Evolutionary conservation across 2,329 filamentous ascomycete genomes (phyloP).

Genomic region (Colletotrichum lini): DNA sequence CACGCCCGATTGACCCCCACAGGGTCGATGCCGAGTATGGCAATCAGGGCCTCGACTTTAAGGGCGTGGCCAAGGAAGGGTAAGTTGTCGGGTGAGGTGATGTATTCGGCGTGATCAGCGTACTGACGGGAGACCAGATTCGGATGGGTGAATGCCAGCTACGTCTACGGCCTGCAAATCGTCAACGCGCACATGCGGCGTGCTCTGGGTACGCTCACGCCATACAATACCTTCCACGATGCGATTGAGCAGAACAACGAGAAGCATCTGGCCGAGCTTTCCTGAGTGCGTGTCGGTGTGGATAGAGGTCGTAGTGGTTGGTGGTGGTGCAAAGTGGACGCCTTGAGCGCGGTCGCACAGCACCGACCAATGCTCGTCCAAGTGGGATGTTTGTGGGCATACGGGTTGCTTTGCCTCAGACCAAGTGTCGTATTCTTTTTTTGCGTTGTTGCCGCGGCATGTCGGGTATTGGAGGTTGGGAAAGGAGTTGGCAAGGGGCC

Average conservation of each 20-base stretch:
- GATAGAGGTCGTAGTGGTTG: not conserved
- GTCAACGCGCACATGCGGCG: conserved; percentile 91
- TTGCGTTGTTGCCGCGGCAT: conserved; percentile 27
- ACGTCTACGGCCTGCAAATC: conserved; percentile 92
- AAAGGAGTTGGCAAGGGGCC: conserved; percentile 25
- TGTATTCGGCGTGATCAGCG: not conserved
- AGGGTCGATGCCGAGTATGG: conserved; percentile 97
- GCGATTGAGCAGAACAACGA: conserved; percentile 72
- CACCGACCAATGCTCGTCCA: no score
- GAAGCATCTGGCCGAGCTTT: conserved; percentile 65
- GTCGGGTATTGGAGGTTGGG: conserved; percentile 9
- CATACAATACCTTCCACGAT: conserved; percentile 85
- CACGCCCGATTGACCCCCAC: conserved; percentile 89
- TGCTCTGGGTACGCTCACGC: conserved; percentile 88
- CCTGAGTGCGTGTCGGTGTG: conserved; percentile 27
- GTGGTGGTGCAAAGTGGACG: not conserved
- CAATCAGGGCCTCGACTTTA: conserved; percentile 96
- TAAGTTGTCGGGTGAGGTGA: conserved; percentile 64
- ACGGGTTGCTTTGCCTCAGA: no score
- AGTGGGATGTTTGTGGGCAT: no score
- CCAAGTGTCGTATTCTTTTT: not conserved
- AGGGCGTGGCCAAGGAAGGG: conserved; percentile 96
- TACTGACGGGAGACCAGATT: conserved; percentile 73
- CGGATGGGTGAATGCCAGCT: conserved; percentile 99
- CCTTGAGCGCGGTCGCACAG: no score